Percentiles rank a stretch among this genome's conserved stretches.
phyloP scores from a whole-genome alignment of 179 eudicot genomes.

The Spergularia azorica region DNA sequence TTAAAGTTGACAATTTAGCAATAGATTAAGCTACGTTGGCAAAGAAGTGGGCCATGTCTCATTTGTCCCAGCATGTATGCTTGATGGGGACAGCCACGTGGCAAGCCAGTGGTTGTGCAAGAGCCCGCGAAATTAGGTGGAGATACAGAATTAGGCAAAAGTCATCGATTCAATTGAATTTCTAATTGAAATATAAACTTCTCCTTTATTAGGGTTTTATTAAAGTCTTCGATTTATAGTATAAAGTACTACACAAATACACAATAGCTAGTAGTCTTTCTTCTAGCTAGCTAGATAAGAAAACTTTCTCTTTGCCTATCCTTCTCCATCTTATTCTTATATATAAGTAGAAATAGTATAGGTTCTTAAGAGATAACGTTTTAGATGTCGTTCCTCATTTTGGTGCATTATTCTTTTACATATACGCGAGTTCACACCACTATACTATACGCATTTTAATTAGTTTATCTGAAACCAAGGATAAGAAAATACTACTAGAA shows the following conservation, averaged over 20 bases:
- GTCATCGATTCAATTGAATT: constrained; percentile 20
- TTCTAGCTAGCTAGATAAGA: background rate
- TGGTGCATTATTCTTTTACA: too few species aligned
- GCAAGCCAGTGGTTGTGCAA: constrained; percentile 15
- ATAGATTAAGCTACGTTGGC: constrained; percentile 12
- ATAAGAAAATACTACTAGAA: too few species aligned
- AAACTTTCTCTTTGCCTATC: background rate
- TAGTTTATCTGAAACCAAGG: too few species aligned
- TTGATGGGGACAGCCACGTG: constrained; percentile 34
- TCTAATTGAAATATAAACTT: background rate
- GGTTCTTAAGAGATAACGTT: too few species aligned
- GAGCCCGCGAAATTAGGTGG: constrained; percentile 28
- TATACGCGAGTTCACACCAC: too few species aligned
- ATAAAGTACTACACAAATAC: background rate
- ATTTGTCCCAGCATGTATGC: constrained; percentile 40
- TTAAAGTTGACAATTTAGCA: constrained; percentile 27
- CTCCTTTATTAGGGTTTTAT: background rate
- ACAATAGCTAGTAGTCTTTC: background rate
- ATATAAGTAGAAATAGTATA: background rate
- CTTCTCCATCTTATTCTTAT: background rate
- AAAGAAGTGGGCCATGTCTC: constrained; percentile 41
- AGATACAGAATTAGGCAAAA: constrained; percentile 32
- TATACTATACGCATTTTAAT: too few species aligned
- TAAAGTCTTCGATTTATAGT: constrained; percentile 11
- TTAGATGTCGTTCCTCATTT: too few species aligned